Base-by-base conservation (phyloP, 306 rosid genomes). In the Vigna angularis region DNA sequence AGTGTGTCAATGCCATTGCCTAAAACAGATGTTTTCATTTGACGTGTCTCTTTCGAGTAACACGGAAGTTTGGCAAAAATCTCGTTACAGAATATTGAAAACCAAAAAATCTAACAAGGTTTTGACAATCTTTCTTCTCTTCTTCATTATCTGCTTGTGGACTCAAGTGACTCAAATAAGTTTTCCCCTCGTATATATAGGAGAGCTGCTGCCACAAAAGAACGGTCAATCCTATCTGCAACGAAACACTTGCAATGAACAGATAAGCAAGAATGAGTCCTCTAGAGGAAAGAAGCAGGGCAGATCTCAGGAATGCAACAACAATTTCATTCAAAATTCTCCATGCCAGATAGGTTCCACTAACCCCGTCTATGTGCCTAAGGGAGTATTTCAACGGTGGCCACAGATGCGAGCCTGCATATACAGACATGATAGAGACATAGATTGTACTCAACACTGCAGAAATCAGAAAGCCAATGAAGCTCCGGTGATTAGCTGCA, bases 151-250 rank as follows among this genome's bases (percentile, higher is more conserved):
- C 81, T 38, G 44, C 80, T 24, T 30, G 88, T 55, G 94, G 89
- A 72, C 86, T 85, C 17, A 91, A 66, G 76, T 87, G 83, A 74
- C 84, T 86, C 81, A 93, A 72, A 75, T 87, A 93, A 48, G 97
- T 91, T 83, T 91, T 86, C 15, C 98, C 98, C 78, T 87, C 86
- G 22, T 93, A 95, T 64, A 95, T 88, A 55, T 74, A 91, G 74
- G 81, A 85, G 56, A 95, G 97, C 73, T 95, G 99, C 88, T 95
- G 97, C 94, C 98, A 95, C 61, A 95, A 89, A 86, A 95, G 99
- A 64, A 91, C 44, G 26, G 81, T 69, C 77, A 95, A 72, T 59
- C 99, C 99, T 50, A 93, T 77, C 73, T 68, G 88, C 83, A 95
- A 85, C 0, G 99, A 85, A 82, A 92, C 84, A 73, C 93, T 91